These are phyloP conservation scores for Plasmodium vivax DNA, from an alignment of 169 alveolate species.

Conservation along the genomic window DNA sequence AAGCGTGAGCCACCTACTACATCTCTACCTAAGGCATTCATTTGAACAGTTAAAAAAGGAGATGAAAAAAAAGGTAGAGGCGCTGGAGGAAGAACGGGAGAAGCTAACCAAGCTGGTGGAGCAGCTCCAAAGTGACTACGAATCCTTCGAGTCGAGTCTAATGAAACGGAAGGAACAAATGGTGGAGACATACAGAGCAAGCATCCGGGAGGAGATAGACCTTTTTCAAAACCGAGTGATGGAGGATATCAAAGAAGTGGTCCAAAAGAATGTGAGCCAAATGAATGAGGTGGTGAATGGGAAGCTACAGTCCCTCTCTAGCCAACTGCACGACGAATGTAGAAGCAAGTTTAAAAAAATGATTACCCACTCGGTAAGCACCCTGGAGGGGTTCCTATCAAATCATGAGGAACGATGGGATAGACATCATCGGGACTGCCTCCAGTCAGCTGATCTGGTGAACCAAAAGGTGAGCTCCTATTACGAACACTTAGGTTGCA, in stretches of 20 bases:
- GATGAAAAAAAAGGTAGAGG: background rate
- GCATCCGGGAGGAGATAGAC: slow-evolving; percentile 12
- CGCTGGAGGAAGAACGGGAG: background rate
- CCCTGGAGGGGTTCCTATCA: background rate
- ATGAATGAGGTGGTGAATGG: background rate
- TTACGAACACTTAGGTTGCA: background rate
- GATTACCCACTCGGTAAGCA: background rate
- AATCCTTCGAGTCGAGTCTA: background rate
- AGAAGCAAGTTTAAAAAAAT: slow-evolving; percentile 3
- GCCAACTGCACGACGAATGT: background rate
- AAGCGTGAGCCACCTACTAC: slow-evolving; percentile 8
- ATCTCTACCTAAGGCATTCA: background rate
- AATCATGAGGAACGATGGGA: background rate
- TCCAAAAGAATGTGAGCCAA: background rate
- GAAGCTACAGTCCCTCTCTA: slow-evolving; percentile 5
- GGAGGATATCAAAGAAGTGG: slow-evolving; percentile 11
- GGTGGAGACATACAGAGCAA: background rate
- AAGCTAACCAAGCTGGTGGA: background rate
- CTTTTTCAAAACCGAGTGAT: slow-evolving; percentile 3
- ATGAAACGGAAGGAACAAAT: background rate
- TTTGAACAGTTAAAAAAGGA: slow-evolving; percentile 3
- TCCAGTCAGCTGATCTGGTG: background rate
- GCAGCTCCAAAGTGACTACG: slow-evolving; percentile 12
- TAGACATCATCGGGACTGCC: background rate
- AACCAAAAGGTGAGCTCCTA: background rate